phyloP scores from a whole-genome alignment of 345 rosid genomes.

The Murraya koenigii region DNA sequence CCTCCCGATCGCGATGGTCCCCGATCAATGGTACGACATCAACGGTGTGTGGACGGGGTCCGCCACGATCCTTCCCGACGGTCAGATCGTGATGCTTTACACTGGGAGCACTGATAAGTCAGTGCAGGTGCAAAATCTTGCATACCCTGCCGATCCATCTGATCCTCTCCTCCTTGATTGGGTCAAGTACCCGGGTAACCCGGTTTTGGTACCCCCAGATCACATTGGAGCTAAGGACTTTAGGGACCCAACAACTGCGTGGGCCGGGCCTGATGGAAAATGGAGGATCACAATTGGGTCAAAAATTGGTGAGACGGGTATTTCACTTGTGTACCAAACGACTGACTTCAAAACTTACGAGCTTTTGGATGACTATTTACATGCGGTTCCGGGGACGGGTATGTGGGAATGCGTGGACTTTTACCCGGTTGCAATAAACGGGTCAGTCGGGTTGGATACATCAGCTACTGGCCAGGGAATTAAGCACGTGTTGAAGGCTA shows the following conservation, averaged over 20 bases:
- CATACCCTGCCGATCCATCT: slow-evolving; percentile 70
- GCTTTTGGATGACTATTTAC: slow-evolving; percentile 46
- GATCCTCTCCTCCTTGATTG: slow-evolving; percentile 88
- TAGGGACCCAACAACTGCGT: slow-evolving; percentile 89
- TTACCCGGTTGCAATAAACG: slow-evolving; percentile 67
- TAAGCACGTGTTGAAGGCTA: slow-evolving; percentile 87
- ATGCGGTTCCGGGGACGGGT: slow-evolving; percentile 80
- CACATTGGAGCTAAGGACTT: slow-evolving; percentile 58
- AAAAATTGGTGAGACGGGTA: slow-evolving; percentile 52
- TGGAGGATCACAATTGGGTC: slow-evolving; percentile 80
- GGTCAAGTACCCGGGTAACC: slow-evolving; percentile 73
- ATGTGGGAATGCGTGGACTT: slow-evolving; percentile 99
- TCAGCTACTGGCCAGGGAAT: slow-evolving; percentile 60
- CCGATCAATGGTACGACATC: slow-evolving; percentile 73
- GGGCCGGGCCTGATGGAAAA: slow-evolving; percentile 60
- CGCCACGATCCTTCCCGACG: slow-evolving; percentile 68
- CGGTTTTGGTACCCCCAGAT: slow-evolving; percentile 68
- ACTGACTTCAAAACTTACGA: slow-evolving; percentile 48
- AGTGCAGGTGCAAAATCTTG: slow-evolving; percentile 86
- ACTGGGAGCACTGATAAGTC: slow-evolving; percentile 61
- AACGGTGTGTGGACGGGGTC: slow-evolving; percentile 95
- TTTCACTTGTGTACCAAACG: slow-evolving; percentile 68
- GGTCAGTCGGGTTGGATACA: slow-evolving; percentile 59
- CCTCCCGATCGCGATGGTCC: slow-evolving; percentile 75
- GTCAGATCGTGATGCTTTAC: slow-evolving; percentile 72